Evolutionary conservation across 1,284 basidiomycete species (phyloP), one percentile per base, ranked within the genome.

Genomic region (Cryptococcus sp.): DNA sequence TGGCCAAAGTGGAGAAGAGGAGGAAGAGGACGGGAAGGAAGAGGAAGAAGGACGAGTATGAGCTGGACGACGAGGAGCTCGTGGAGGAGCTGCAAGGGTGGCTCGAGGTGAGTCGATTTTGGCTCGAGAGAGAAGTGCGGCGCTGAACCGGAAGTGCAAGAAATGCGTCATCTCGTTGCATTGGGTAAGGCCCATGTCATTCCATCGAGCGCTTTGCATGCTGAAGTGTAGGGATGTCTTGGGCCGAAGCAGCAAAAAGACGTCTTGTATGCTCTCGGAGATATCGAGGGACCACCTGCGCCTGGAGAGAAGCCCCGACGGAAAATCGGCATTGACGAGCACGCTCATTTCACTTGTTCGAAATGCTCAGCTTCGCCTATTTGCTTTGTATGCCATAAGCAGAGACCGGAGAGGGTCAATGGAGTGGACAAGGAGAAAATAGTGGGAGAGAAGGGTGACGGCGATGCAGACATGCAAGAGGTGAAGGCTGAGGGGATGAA

Each of bases 91-190:
- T 86, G 36, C 85, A 86, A 21, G 89, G 89, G 23, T 93, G 89
- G 89, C 81, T 91, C 50, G 79, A 83, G 49, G 66, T 68, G 38
- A 52, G 62, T 44, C 14, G 26, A 9, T 4, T 22, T 28, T 36
- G 18, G 33, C 33, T 14, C n/a, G 21, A 6, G 34, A n/a, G 9
- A 36, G 2, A 28, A 31, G 25, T n/a, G 26, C 28, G 46, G 43
- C 25, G 42, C 45, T 44, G 24, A 48, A 34, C 23, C 43, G 11
- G 16, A 25, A 68, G 74, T 92, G 88, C 63, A 73, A 87, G 38
- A 83, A 80, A 66, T 93, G 89, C 57, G 82, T 84, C 12, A 79
- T 87, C 22, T 76, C 79, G 12, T 80, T 80, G 28, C 89, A 93
- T 66, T 93, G 87, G 86, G 78, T 66, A 19, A 50, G 58, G 56